phyloP scores from a whole-genome alignment of 2,329 filamentous ascomycete genomes.

The Shiraia sp. region DNA sequence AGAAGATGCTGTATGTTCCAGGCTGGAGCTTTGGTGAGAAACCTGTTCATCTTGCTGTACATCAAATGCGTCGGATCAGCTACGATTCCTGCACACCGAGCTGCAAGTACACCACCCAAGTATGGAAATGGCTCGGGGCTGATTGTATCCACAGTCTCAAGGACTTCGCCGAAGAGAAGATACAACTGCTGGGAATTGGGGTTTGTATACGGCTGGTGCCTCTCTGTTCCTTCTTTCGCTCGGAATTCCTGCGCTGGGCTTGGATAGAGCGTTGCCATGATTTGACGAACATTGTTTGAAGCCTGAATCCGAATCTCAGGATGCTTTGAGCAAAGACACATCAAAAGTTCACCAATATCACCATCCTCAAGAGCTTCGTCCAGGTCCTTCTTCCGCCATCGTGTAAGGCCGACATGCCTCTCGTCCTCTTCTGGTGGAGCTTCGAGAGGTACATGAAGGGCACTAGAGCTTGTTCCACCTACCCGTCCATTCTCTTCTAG shows the following conservation, averaged over 20 bases:
- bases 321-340: conserved; percentile 76
- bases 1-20: conserved; percentile 68
- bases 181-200: conserved; percentile 77
- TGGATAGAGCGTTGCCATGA: conserved; percentile 56
- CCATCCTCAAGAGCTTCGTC: conserved; percentile 81
- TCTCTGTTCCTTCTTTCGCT: conserved; percentile 2
- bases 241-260: conserved; percentile 6
- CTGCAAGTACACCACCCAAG: conserved; percentile 75
- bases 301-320: conserved; percentile 79
- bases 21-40: conserved; percentile 74
- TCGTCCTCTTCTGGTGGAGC: conserved; percentile 47
- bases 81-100: conserved; percentile 70
- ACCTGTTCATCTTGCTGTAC: conserved; percentile 84
- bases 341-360: conserved; percentile 69
- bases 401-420: conserved; percentile 53
- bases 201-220: conserved; percentile 46
- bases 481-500: conserved; percentile 16
- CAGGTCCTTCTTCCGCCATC: conserved; percentile 76
- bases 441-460: conserved; percentile 42
- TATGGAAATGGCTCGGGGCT: conserved; percentile 63
- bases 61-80: conserved; percentile 78
- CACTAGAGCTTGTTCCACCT: conserved; percentile 7
- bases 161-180: conserved; percentile 77
- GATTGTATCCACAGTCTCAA: conserved; percentile 64
- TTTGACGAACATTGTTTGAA: conserved; percentile 68